A percentile compares a stretch with the other conserved stretches of the same genome.
Evolutionary conservation across 2,329 filamentous ascomycete species (phyloP).

Genomic region (Fusarium beomiforme): DNA sequence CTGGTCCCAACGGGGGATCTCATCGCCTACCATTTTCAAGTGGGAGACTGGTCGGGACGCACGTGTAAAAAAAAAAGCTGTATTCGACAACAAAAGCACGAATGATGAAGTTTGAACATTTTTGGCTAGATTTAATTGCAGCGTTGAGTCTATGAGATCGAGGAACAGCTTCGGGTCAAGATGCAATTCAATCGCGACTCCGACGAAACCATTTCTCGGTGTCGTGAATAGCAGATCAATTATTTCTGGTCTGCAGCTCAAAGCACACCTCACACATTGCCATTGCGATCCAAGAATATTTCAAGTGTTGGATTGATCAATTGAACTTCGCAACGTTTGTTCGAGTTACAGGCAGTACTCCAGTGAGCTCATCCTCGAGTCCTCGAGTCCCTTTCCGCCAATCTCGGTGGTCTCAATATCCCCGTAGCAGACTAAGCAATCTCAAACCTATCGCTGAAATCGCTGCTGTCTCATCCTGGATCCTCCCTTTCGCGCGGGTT

Average conservation of each 20-base stretch:
- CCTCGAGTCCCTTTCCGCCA: no score
- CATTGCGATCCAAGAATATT: background rate
- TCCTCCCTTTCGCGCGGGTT: no score
- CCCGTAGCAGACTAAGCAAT: no score
- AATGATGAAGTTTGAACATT: rapidly evolving
- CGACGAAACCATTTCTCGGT: background rate
- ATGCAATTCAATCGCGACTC: background rate
- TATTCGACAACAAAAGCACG: rapidly evolving
- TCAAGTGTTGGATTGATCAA: background rate
- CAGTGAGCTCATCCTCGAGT: background rate
- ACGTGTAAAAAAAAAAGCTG: background rate
- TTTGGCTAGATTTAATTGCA: rapidly evolving
- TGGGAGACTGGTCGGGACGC: rapidly evolving
- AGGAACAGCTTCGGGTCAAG: background rate
- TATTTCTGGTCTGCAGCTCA: background rate
- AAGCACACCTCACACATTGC: background rate
- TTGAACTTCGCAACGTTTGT: background rate
- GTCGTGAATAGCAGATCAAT: background rate
- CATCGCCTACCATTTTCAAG: rapidly evolving
- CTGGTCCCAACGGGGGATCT: background rate
- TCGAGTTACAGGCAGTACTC: rapidly evolving
- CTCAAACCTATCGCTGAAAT: no score
- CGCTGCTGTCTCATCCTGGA: no score
- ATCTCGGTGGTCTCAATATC: no score
- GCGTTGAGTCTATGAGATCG: background rate